Evolutionary conservation across 345 rosid genomes (phyloP), one percentile per base, ranked within the genome.

Genomic region (Citrus hindsii): DNA sequence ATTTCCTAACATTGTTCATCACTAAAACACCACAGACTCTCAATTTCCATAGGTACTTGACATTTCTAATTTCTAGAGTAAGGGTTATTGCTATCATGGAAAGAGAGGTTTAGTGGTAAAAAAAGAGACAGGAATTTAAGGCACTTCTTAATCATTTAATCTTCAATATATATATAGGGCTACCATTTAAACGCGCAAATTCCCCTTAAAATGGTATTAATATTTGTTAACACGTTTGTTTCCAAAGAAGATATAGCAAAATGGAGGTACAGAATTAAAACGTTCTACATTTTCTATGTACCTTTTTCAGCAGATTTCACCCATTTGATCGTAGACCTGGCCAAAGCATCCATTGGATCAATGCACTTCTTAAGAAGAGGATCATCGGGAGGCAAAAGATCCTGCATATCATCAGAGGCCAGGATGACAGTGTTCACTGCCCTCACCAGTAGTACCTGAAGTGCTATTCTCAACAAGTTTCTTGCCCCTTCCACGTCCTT

Each of bases 341-440:
- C 92, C 84, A 86, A 80, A 32, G 88, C 75, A 59, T 84, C 87
- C 62, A 86, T 64, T 16, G 89, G 92, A 46, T 88, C 78, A 1
- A 84, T 77, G 76, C 91, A 88, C 78, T 85, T 88, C 76, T 71
- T 82, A 76, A 85, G 87, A 77, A 88, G 89, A 70, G 91, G 91
- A 75, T 88, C 91, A 40, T 86, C 83, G 19, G 8, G 81, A 51
- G 87, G 88, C 58, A 86, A 81, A 65, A 85, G 70, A 74, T 79
- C 78, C 13, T 69, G 73, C 84, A 85, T 72, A 38, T 83, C 85
- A 7, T 86, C 86, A 0, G 89, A 88, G 4, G 85, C 89, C 1
- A 88, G 80, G 67, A 85, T 74, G 5, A 87, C 75, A 58, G 76
- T 77, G 79, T 85, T 89, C 67, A 87, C 90, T 7, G 88, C 90